phyloP scores from a whole-genome alignment of 2,329 filamentous ascomycete species.

The Sporothrix brunneoviolacea region DNA sequence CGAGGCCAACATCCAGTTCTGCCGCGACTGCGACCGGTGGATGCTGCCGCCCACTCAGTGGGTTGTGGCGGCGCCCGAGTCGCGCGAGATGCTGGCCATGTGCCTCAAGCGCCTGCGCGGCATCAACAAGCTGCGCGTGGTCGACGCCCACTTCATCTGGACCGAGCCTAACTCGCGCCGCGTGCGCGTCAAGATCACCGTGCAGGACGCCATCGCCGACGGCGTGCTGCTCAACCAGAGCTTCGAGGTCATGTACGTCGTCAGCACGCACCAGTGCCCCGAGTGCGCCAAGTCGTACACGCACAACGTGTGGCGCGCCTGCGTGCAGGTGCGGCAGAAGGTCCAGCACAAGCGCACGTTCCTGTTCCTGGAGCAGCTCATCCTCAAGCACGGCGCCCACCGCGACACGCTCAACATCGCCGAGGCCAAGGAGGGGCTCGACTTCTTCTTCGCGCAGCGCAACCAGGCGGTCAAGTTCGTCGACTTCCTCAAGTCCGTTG shows the following conservation, averaged over 20 bases:
- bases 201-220: slow-evolving; percentile 64
- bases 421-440: slow-evolving; percentile 89
- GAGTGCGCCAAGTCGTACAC: slow-evolving; percentile 96
- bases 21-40: slow-evolving; percentile 92
- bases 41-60: slow-evolving; percentile 79
- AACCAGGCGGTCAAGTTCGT: slow-evolving; percentile 80
- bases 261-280: slow-evolving; percentile 87
- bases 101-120: slow-evolving; percentile 85
- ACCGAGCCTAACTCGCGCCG: slow-evolving; percentile 93
- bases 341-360: slow-evolving; percentile 77
- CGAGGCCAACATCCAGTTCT: slow-evolving; percentile 84
- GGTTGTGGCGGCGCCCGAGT: slow-evolving; percentile 79
- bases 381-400: slow-evolving; percentile 83
- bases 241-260: slow-evolving; percentile 89
- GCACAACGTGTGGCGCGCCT: slow-evolving; percentile 70
- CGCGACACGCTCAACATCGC: slow-evolving; percentile 96
- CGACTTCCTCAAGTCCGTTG: slow-evolving; percentile 71
- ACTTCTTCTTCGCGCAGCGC: slow-evolving; percentile 86
- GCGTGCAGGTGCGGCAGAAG: slow-evolving; percentile 93
- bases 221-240: slow-evolving; percentile 75
- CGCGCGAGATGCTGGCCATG: slow-evolving; percentile 82
- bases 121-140: slow-evolving; percentile 82
- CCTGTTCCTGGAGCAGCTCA: slow-evolving; percentile 77
- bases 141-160: slow-evolving; percentile 96
- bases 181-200: slow-evolving; percentile 90